Conservation (phyloP, 352 stramenopile species). For the Pythium coloratum region DNA sequence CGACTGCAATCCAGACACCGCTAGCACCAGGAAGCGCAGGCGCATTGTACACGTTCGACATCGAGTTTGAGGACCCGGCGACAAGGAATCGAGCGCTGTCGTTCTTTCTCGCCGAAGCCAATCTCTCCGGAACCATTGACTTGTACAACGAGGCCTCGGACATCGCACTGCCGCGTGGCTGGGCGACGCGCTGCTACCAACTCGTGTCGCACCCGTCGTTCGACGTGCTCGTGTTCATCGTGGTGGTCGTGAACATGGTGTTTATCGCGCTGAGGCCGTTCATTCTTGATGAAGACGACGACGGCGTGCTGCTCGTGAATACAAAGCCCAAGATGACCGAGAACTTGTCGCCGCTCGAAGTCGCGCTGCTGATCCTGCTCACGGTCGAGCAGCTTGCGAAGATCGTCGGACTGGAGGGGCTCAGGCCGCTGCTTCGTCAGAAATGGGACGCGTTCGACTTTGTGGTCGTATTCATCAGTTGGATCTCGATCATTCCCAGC, state of each 20-base stretch:
- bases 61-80: conserved; percentile 65
- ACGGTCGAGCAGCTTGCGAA: conserved; percentile 70
- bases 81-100: conserved; percentile 50
- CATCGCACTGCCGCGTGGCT: conserved; percentile 47
- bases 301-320: conserved; percentile 28
- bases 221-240: conserved; percentile 62
- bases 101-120: conserved; percentile 62
- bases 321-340: conserved; percentile 43
- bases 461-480: conserved; percentile 57
- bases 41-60: conserved; percentile 53
- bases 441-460: conserved; percentile 80
- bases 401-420: conserved; percentile 59
- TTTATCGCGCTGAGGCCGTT: conserved; percentile 68
- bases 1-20: neutral
- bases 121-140: conserved; percentile 46
- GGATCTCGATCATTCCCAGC: conserved; percentile 51
- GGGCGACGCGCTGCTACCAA: conserved; percentile 64
- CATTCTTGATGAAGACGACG: conserved; percentile 43
- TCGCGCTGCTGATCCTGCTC: conserved; percentile 62
- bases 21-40: neutral
- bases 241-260: conserved; percentile 66
- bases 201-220: conserved; percentile 73
- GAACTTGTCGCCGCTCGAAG: conserved; percentile 58
- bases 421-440: conserved; percentile 51
- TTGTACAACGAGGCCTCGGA: conserved; percentile 43